These are phyloP conservation scores for Camellia sinensis DNA, from an alignment of 148 eudicot species.

Conservation along the genomic window DNA sequence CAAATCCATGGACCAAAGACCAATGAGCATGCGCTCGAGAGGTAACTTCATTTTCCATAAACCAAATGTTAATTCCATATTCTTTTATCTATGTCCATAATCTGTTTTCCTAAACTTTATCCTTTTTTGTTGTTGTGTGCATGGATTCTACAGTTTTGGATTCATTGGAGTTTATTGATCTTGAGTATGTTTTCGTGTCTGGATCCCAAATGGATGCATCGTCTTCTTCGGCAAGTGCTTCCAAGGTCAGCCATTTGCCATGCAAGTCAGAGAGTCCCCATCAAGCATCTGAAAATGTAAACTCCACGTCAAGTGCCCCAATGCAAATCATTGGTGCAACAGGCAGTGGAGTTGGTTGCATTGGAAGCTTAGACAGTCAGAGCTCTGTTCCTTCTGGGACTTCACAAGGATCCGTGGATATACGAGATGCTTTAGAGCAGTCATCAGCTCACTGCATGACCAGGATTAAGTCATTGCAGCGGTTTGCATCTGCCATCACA, in stretches of 20 bases:
- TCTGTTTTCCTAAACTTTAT: conserved; percentile 11
- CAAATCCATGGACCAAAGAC: conserved; percentile 38
- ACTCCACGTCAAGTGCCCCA: conserved; percentile 44
- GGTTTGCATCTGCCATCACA: conserved; percentile 67
- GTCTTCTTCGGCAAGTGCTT: conserved; percentile 52
- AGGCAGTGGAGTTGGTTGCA: conserved; percentile 26
- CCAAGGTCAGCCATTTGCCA: conserved; percentile 46
- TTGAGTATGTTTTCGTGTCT: conserved; percentile 76
- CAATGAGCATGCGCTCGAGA: conserved; percentile 40
- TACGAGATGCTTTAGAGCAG: conserved; percentile 51
- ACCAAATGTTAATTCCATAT: background rate
- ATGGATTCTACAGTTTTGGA: conserved; percentile 48
- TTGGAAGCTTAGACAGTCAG: conserved; percentile 55
- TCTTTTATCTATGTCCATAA: background rate
- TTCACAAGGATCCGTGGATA: conserved; percentile 60
- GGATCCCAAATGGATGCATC: conserved; percentile 50
- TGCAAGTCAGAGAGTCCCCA: conserved; percentile 38
- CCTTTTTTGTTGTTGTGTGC: background rate
- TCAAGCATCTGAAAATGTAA: conserved; percentile 37
- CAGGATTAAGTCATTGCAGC: conserved; percentile 67
- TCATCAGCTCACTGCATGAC: conserved; percentile 59
- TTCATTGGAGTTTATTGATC: conserved; percentile 63
- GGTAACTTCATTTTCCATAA: conserved; percentile 35
- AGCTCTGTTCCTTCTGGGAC: conserved; percentile 62
- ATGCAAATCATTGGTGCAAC: conserved; percentile 46